A percentile compares a stretch with the other conserved stretches of the same genome.
These are phyloP conservation scores for Lasiodiplodia theobromae DNA, from an alignment of 2,329 filamentous ascomycete genomes.

Conservation along the genomic window DNA sequence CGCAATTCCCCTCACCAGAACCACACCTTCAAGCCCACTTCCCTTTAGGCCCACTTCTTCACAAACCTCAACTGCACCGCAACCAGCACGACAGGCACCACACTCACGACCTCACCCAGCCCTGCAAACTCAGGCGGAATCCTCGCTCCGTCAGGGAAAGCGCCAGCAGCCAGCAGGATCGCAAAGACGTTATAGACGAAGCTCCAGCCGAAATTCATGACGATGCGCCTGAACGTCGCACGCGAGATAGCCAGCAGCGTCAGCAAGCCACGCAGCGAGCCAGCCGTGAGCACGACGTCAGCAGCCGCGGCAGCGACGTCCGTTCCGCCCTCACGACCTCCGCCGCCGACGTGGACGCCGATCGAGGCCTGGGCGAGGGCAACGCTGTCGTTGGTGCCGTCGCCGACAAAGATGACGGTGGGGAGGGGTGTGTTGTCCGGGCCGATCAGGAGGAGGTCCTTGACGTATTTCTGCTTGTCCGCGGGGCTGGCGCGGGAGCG, in stretches of 20 bases:
- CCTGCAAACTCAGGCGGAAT: constrained; percentile 71
- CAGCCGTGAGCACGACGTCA: constrained; percentile 49
- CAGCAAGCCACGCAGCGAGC: constrained; percentile 49
- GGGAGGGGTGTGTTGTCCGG: not conserved
- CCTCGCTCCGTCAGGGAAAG: constrained; percentile 62
- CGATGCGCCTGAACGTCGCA: constrained; percentile 49
- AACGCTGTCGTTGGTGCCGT: constrained; percentile 80
- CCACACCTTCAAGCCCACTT: too few species aligned
- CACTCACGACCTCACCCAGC: constrained; percentile 75
- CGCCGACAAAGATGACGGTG: constrained; percentile 67
- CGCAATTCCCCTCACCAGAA: too few species aligned
- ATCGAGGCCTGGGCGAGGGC: constrained; percentile 75
- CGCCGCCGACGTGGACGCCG: constrained; percentile 68
- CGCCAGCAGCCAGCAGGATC: constrained; percentile 70
- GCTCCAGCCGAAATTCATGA: constrained; percentile 75
- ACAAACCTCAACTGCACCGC: constrained; percentile 58
- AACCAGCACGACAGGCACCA: constrained; percentile 70
- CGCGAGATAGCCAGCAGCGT: constrained; percentile 63
- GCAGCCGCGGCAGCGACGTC: constrained; percentile 73
- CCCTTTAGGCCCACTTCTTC: not conserved
- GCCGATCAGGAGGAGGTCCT: constrained; percentile 37
- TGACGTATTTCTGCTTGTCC: constrained; percentile 63
- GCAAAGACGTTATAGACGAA: constrained; percentile 75
- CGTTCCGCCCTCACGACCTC: constrained; percentile 43
- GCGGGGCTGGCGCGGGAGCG: constrained; percentile 57